A percentile compares a stretch with the other conserved stretches of the same genome.
Evolutionary conservation across 169 alveolate genomes (phyloP).

Genomic region (Plasmodium coatneyi): DNA sequence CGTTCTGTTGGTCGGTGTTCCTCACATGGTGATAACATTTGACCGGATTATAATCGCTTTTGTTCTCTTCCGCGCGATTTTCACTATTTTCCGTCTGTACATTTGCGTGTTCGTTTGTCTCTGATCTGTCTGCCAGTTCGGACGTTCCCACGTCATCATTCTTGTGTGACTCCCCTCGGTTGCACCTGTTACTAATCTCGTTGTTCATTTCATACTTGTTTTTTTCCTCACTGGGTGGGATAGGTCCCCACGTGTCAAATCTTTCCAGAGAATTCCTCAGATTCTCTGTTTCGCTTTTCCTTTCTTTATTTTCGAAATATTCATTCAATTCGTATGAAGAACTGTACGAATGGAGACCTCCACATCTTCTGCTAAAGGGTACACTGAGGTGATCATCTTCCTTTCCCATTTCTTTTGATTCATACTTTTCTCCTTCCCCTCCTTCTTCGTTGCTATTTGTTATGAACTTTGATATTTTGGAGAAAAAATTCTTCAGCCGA

Average conservation of each 20-base stretch:
- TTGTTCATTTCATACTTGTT: neutral
- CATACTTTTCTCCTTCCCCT: neutral
- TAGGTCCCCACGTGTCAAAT: neutral
- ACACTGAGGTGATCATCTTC: neutral
- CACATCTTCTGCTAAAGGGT: neutral
- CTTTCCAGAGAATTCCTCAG: neutral
- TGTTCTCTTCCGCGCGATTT: conserved; percentile 3
- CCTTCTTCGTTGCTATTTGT: conserved; percentile 17
- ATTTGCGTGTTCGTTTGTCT: neutral
- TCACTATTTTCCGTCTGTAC: neutral
- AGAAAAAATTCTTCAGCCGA: conserved; percentile 40
- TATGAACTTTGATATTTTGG: conserved; percentile 23
- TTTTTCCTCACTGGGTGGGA: neutral
- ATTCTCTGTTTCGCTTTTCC: neutral
- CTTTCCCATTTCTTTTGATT: neutral
- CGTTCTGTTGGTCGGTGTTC: conserved; percentile 1
- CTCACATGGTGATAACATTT: neutral
- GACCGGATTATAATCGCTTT: neutral
- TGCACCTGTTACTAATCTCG: neutral
- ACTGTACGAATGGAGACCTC: neutral
- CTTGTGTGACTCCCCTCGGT: neutral
- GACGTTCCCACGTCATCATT: neutral
- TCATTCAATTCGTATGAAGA: conserved; percentile 18
- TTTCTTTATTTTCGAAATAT: conserved; percentile 13
- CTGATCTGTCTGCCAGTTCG: neutral